Evolutionary conservation across 1,139 yeast genomes (phyloP), one percentile per base, ranked within the genome.

Genomic region (Eremothecium sinecaudum): DNA sequence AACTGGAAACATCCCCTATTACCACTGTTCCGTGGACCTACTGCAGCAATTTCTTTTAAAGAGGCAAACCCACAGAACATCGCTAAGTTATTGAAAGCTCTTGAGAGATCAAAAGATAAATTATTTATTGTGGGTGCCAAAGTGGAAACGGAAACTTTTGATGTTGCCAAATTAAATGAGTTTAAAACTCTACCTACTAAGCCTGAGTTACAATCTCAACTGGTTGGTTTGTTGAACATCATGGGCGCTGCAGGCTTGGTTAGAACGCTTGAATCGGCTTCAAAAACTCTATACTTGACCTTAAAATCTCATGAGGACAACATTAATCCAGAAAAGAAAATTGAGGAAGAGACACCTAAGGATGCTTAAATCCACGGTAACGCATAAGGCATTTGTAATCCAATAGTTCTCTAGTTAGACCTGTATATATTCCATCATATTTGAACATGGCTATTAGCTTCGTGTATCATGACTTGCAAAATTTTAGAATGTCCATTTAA

Each of bases 191-290:
- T 87, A 51, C 93, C 94, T 27, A 62, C 76, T 4, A 66, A 78
- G 54, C 75, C 72, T 31, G 76, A 77, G 47, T 65, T 87, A 47
- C 90, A 83, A 43, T 74, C 81, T 13, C 84, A 86, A 65, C 70
- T 90, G 48, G 79, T 82, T 16, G 94, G 94, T n/a, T 67, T 84
- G 40, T 73, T 87, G 56, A 78, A 87, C 11, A 63, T 80, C 38
- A 69, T 82, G 43, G 83, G 94, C 41, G 97, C 96, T 51, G 92
- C 86, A 28, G 93, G 94, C 3, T 69, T 87, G 56, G 93, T 82
- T 5, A 73, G 73, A 59, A 82, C 94, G 18, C 69, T 87, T 58
- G 79, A 81, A 59, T 61, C 81, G 18, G 66, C 83, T 13, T 63
- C 81, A 19, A 74, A 74, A 45, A 62, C 66, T 41, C 69, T 87